Base-by-base conservation (phyloP, 371 early-diverging fungal genomes). In the Syncephalastrum contaminatum region DNA sequence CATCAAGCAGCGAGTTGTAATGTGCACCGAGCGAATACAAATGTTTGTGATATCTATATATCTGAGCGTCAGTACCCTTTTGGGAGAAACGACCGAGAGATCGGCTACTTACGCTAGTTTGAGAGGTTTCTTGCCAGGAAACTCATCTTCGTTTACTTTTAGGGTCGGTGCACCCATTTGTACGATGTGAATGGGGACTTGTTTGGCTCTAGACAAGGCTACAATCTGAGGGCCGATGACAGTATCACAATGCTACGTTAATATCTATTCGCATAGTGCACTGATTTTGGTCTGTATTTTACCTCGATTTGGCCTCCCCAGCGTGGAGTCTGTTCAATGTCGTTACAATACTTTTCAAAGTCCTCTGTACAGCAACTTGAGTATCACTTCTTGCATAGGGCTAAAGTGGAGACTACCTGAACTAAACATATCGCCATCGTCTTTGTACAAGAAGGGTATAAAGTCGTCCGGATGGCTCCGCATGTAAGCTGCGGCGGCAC, bases 241-340 rank as follows among this genome's bases (percentile, higher is more conserved):
- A 13, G 27, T 50, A n/a, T 36, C 4, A 27, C n/a, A 8, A 25
- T 50, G 24, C 18, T 36, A 12, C 50, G 24, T 14, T 25, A 18
- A 5, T 50, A 24, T 36, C 45, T 16, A 22, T 30, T 25, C 16
- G 39, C 21, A 46, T 30, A 8, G 14, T 18, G 36, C 20, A n/a
- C 15, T 21, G 16, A 20, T 18, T 14, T 30, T 58, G 16, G 30
- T 36, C 22, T 4, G 21, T 45, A n/a, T 15, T 27, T 66, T 80
- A 95, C 92, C 82, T 97, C 97, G 4, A 88, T 70, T 55, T 97
- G 93, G 13, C 98, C 97, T 53, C 97, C 98, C 98, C 98, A 97
- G 1, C 83, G 80, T 4, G 96, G 90, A 0, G 94, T 91, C 24
- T 71, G 61, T 51, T 88, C 93, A 18, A 96, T 73, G 36, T 85